Percentiles rank a stretch among this genome's conserved stretches.
phyloP scores from a whole-genome alignment of 331 rosid genomes.

The Dryas integrifolia region DNA sequence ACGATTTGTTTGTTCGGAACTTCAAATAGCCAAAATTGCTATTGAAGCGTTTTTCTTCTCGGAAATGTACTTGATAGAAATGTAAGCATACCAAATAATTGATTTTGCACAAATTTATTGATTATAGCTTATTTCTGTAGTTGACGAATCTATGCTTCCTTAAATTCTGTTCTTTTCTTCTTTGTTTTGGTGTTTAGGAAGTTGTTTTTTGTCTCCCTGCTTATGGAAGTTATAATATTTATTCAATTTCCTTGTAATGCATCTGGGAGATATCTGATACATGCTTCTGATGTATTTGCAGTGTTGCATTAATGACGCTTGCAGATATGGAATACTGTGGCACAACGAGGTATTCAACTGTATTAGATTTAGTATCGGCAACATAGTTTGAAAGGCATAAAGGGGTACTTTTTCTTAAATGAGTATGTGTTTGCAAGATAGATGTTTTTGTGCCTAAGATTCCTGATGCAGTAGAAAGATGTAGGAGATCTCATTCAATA shows the following conservation, averaged over 20 bases:
- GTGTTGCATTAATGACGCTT: slow-evolving; percentile 84
- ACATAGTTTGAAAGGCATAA: slow-evolving; percentile 2
- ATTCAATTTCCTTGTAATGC: no score
- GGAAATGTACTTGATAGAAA: not conserved
- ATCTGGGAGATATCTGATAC: slow-evolving; percentile 18
- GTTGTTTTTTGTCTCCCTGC: not conserved
- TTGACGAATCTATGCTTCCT: not conserved
- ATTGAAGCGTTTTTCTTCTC: not conserved
- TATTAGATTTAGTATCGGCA: not conserved
- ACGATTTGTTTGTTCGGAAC: not conserved
- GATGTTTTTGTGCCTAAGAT: not conserved
- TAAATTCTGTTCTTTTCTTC: not conserved
- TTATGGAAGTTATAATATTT: not conserved
- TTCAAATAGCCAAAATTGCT: not conserved
- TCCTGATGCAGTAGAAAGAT: not conserved
- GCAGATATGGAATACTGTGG: slow-evolving; percentile 91
- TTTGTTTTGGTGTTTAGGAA: not conserved
- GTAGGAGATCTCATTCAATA: not conserved
- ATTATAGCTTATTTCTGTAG: not conserved
- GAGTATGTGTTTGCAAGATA: not conserved
- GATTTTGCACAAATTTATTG: not conserved
- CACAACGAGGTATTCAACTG: slow-evolving; percentile 67
- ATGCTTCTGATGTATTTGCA: slow-evolving; percentile 40
- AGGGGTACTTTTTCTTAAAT: not conserved
- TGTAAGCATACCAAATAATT: not conserved